Evolutionary conservation across 1,284 basidiomycete species (phyloP).

Genomic region (Puccinia sorghi): DNA sequence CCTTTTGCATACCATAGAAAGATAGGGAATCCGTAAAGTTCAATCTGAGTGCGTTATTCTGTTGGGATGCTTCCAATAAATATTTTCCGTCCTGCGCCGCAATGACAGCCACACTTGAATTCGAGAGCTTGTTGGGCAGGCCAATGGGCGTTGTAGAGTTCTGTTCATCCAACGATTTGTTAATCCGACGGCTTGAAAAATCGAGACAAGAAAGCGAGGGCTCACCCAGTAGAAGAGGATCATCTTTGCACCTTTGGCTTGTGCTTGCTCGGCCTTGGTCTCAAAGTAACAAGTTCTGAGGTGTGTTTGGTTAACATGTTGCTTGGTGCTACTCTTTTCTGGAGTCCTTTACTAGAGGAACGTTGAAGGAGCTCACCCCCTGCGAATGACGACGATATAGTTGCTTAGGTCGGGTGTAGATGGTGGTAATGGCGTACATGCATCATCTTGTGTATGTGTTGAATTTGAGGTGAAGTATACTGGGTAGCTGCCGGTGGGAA

Average conservation of each 20-base stretch:
- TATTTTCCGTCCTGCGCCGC: conserved; percentile 15
- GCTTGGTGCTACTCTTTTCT: too few species aligned
- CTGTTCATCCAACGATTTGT: background rate
- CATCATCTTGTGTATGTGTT: conserved; percentile 24
- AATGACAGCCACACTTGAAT: conserved; percentile 26
- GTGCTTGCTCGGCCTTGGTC: conserved; percentile 27
- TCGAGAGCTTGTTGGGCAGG: conserved; percentile 9
- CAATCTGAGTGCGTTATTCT: conserved; percentile 29
- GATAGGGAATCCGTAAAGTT: conserved; percentile 13
- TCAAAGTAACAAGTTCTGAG: conserved; percentile 42
- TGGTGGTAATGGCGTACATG: conserved; percentile 26
- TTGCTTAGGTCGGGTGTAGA: conserved; percentile 42
- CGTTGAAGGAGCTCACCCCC: conserved; percentile 25
- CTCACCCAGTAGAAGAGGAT: conserved; percentile 48
- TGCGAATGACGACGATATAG: conserved; percentile 27
- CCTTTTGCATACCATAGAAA: conserved; percentile 9
- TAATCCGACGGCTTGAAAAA: background rate
- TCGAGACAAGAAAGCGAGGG: background rate
- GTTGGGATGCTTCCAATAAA: conserved; percentile 18
- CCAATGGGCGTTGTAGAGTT: conserved; percentile 23
- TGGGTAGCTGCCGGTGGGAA: conserved; percentile 18
- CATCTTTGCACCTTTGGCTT: conserved; percentile 39
- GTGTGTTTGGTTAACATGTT: background rate
- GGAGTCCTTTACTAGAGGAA: background rate
- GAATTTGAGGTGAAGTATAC: conserved; percentile 45